phyloP scores from a whole-genome alignment of 441 rosid species.

The Macaranga tanarius region DNA sequence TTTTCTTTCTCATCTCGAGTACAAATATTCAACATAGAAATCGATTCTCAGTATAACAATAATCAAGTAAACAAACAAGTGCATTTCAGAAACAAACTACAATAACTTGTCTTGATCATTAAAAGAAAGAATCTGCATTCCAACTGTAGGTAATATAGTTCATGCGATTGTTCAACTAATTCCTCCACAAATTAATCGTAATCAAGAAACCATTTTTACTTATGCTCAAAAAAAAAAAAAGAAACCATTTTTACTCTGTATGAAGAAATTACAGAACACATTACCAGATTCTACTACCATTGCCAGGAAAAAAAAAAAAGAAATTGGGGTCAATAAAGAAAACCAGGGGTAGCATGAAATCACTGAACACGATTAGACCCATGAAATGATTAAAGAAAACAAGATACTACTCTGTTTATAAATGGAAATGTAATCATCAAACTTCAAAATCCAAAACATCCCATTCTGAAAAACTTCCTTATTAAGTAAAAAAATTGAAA shows the following conservation, averaged over 20 bases:
- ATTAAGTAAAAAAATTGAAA: no score
- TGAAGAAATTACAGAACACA: neutral
- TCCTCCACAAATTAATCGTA: no score
- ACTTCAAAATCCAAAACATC: neutral
- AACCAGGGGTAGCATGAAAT: neutral
- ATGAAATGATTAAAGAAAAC: neutral
- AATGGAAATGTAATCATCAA: neutral
- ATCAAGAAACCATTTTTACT: no score
- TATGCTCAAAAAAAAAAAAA: no score
- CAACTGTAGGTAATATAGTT: no score
- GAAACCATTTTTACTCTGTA: neutral
- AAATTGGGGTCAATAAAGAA: neutral
- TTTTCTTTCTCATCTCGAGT: neutral
- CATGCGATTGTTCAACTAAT: no score
- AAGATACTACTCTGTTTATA: neutral
- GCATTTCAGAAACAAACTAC: neutral
- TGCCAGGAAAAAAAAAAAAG: neutral
- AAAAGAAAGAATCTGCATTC: neutral
- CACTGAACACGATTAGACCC: neutral
- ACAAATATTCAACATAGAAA: neutral
- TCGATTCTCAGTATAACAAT: no score
- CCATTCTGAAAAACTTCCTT: neutral
- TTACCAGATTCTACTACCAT: neutral
- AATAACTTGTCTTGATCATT: no score
- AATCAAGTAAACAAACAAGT: neutral